These are phyloP conservation scores for Corylus heterophylla DNA, from an alignment of 306 rosid species.

Conservation along the genomic window DNA sequence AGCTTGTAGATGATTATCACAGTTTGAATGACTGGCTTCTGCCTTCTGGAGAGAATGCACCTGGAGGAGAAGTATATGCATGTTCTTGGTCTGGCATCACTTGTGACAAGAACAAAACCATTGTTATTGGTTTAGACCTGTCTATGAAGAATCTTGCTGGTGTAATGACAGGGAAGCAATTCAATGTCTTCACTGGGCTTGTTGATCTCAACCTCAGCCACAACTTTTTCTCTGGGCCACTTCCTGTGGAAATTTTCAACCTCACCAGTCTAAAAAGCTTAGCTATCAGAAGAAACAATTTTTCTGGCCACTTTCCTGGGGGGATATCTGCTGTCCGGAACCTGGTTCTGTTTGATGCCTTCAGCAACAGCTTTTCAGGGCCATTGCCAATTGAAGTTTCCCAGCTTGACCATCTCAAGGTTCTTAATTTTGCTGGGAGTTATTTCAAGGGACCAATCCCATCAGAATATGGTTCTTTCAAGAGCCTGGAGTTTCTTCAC, in stretches of 20 bases:
- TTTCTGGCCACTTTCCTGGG: constrained; percentile 73
- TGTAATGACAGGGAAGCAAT: constrained; percentile 59
- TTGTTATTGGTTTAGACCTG: constrained; percentile 65
- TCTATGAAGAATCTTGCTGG: constrained; percentile 71
- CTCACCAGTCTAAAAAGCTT: constrained; percentile 61
- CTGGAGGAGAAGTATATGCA: constrained; percentile 49
- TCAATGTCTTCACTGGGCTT: constrained; percentile 57
- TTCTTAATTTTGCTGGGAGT: constrained; percentile 85
- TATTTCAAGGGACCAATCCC: constrained; percentile 91
- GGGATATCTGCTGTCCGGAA: constrained; percentile 54
- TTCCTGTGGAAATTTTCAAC: constrained; percentile 66
- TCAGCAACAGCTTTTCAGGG: constrained; percentile 89
- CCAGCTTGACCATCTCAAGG: constrained; percentile 48
- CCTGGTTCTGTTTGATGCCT: constrained; percentile 69
- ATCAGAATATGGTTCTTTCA: constrained; percentile 71
- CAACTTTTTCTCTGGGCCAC: constrained; percentile 70
- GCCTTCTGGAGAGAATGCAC: constrained; percentile 40
- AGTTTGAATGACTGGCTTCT: constrained; percentile 69
- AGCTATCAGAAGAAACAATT: constrained; percentile 85
- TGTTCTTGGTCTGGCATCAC: constrained; percentile 90
- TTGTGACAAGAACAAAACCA: constrained; percentile 56
- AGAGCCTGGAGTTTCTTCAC: constrained; percentile 75
- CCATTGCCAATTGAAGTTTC: constrained; percentile 67
- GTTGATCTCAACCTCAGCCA: constrained; percentile 68
- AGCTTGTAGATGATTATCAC: constrained; percentile 49